Base-by-base conservation (phyloP, 2,329 filamentous ascomycete genomes). In the Lecanosticta acicola region DNA sequence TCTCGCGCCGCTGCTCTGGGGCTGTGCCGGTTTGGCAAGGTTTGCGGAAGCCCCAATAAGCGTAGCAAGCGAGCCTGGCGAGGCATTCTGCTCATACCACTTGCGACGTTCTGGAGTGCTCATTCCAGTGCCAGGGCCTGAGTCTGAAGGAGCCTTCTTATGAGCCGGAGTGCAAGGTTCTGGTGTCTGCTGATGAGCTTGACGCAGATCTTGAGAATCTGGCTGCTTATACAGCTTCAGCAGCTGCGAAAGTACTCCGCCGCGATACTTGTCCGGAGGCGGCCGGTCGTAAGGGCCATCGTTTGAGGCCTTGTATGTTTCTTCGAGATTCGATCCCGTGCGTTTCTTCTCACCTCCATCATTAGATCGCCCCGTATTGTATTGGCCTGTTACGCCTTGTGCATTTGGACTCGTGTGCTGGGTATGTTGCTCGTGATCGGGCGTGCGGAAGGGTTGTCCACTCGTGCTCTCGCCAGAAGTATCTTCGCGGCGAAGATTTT, bases 201-300 rank as follows among this genome's bases (percentile, higher is more conserved):
- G 38, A 4, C 44, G 26, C 13, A 41, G 39, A 24, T 11, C 49
- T 21, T 51, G 52, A 8, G 47, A 44, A 16, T 48, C 41, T n/a
- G 45, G 44, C 9, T 61, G 71, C 47, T 80, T 75, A 59, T 87
- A 83, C 8, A 89, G 72, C 63, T 83, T 86, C 39, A 93, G 70
- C 0, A 94, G 70, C 0, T 81, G 83, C 2, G 83, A 81, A 1
- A 94, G 70, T 38, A 91, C 79, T 20, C 87, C 85, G 20, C 82
- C 83, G 40, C 82, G 79, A 62, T 87, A 90, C 51, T 83, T 77
- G 17, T 73, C 68, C 3, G 85, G 85, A 34, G 75, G 73, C 35
- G 83, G 80, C 14, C 85, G 77, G 59, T 86, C 87, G 46, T 79
- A 53, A 8, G 47, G 50, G 17, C 50, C 47, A 17, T 53, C 50